Evolutionary conservation across 2,329 filamentous ascomycete species (phyloP), one percentile per base, ranked within the genome.

Genomic region (Chalaropsis thielavioides): DNA sequence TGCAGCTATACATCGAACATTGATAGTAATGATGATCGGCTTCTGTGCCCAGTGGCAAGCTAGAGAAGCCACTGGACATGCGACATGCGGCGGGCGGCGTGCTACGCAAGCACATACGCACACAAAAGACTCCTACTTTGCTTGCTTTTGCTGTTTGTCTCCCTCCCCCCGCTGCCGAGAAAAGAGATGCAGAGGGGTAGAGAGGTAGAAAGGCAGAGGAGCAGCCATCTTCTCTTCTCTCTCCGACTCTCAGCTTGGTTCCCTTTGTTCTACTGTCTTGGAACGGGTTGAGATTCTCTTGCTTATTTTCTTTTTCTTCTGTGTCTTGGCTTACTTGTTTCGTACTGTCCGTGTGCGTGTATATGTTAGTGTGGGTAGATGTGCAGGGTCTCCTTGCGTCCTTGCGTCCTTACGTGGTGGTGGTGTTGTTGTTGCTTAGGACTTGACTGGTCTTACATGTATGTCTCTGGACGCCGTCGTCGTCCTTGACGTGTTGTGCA

Each of bases 11-110:
- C n/a, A n/a, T n/a, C n/a, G n/a, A n/a, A n/a, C n/a, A n/a, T n/a
- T n/a, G n/a, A 54, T 54, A 13, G 49, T 54, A 54, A 54, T 54
- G 49, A 54, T 54, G 49, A 54, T 54, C 49, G 19, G 49, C 49
- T n/a, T 54, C 10, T 17, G 24, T 54, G 49, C 49, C 49, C 19
- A 54, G 49, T 46, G 22, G 13, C n/a, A n/a, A n/a, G n/a, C n/a
- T n/a, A n/a, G n/a, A n/a, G n/a, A n/a, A n/a, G n/a, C n/a, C n/a
- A n/a, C n/a, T n/a, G n/a, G n/a, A n/a, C n/a, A n/a, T n/a, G n/a
- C n/a, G 17, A 46, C n/a, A 8, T 19, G 15, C 17, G 2, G n/a
- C 44, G n/a, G 22, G 11, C 22, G 22, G 43, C 17, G 17, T 46
- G 17, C n/a, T 46, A 19, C 17, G n/a, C 44, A n/a, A n/a, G n/a